These are phyloP conservation scores for Verticillium alfalfae DNA, from an alignment of 2,329 filamentous ascomycete genomes.

Conservation along the genomic window DNA sequence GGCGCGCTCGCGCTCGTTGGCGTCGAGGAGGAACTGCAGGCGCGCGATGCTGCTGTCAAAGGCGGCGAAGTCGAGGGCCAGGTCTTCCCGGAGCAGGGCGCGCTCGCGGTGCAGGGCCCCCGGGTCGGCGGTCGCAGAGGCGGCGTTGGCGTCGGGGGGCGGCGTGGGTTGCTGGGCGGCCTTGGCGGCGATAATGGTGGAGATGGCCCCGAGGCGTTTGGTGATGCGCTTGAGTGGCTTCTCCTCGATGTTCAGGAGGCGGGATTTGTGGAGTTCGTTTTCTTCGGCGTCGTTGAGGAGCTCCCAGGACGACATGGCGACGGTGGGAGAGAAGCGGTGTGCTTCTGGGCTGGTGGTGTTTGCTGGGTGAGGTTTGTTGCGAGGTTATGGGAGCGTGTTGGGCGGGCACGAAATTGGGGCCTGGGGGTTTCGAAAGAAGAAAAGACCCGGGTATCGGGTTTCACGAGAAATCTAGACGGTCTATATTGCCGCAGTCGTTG, in stretches of 20 bases:
- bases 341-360: background rate
- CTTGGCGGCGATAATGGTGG: constrained; percentile 32
- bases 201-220: constrained; percentile 64
- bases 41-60: constrained; percentile 83
- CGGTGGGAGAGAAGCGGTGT: no score
- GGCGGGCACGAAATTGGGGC: background rate
- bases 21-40: constrained; percentile 78
- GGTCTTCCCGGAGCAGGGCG: constrained; percentile 72
- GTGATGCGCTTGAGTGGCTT: constrained; percentile 87
- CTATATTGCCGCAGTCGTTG: no score
- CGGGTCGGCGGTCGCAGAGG: constrained; percentile 12
- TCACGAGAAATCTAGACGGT: no score
- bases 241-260: constrained; percentile 85
- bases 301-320: constrained; percentile 47
- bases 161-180: constrained; percentile 57
- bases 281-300: constrained; percentile 71
- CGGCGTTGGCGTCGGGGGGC: constrained; percentile 48
- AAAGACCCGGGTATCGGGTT: no score
- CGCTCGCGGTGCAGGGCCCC: constrained; percentile 48
- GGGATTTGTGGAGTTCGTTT: constrained; percentile 79
- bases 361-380: background rate
- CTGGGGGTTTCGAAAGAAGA: background rate
- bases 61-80: constrained; percentile 80
- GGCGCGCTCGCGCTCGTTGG: constrained; percentile 77
- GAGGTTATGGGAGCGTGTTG: background rate